phyloP scores from a whole-genome alignment of 73 alveolate genomes.

The Stentor roeselii region DNA sequence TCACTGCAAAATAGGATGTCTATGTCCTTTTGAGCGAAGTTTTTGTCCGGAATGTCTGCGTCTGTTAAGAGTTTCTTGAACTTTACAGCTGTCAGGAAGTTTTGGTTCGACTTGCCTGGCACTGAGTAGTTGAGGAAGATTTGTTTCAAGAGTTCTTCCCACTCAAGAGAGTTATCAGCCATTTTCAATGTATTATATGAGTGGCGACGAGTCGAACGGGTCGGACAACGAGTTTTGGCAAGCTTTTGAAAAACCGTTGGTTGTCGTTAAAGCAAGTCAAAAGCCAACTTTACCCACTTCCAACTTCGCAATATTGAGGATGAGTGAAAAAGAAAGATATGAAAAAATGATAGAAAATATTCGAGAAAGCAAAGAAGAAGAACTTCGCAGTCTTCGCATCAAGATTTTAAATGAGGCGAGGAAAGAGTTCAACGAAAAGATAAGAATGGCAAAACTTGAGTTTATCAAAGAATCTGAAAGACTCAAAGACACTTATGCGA shows the following conservation, averaged over 20 bases:
- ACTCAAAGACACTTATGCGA: background rate
- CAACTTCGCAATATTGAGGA: background rate
- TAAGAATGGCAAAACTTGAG: background rate
- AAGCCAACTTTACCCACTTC: background rate
- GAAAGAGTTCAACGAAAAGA: too few species aligned
- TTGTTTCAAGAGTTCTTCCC: background rate
- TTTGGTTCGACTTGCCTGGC: background rate
- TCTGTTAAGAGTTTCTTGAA: constrained; percentile 57
- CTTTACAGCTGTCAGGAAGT: constrained; percentile 39
- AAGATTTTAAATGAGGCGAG: background rate
- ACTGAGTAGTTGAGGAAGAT: background rate
- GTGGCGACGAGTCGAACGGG: background rate
- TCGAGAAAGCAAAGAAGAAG: background rate
- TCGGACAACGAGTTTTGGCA: background rate
- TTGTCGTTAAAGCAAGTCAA: background rate
- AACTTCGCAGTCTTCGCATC: background rate
- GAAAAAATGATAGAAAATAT: background rate
- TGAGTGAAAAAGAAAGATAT: background rate
- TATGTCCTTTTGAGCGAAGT: constrained; percentile 32
- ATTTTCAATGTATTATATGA: too few species aligned
- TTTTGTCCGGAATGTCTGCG: constrained; percentile 33
- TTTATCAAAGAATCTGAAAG: background rate
- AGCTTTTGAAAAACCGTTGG: background rate
- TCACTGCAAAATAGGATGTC: constrained; percentile 51
- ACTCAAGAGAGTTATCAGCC: too few species aligned